Percentiles rank a stretch among this genome's conserved stretches.
Conservation (phyloP, 371 early-diverging fungal species). For the Blastocladiella emersonii region DNA sequence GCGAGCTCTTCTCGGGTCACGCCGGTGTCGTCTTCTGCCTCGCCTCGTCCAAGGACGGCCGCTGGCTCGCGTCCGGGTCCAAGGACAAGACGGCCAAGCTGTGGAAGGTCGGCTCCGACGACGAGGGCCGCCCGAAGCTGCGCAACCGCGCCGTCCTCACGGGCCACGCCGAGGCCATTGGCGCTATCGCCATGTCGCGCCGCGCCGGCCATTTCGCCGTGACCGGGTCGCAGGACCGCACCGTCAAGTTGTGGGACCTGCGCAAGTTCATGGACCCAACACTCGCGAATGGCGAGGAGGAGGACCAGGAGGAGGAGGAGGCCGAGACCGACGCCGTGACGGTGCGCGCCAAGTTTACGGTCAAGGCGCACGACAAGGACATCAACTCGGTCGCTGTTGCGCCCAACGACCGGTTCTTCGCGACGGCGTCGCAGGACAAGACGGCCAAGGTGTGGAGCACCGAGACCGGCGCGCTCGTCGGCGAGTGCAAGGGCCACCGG, state of each 20-base stretch:
- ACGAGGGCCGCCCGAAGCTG: slow-evolving; percentile 3
- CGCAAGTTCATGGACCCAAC: slow-evolving; percentile 1
- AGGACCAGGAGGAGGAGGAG: slow-evolving; percentile 14
- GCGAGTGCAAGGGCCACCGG: slow-evolving; percentile 80
- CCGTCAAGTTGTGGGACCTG: slow-evolving; percentile 82
- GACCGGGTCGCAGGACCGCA: slow-evolving; percentile 84
- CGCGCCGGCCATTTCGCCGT: slow-evolving; percentile 52
- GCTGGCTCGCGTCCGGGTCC: slow-evolving; percentile 63
- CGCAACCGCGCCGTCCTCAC: slow-evolving; percentile 52
- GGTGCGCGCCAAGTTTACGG: slow-evolving; percentile 60
- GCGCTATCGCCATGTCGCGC: slow-evolving; percentile 57
- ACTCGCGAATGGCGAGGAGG: background rate
- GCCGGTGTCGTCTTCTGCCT: slow-evolving; percentile 70
- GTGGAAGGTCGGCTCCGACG: slow-evolving; percentile 39
- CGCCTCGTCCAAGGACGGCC: slow-evolving; percentile 47
- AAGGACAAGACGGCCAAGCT: slow-evolving; percentile 77
- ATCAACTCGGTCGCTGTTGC: slow-evolving; percentile 87
- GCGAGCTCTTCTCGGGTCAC: slow-evolving; percentile 78
- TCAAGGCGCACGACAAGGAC: slow-evolving; percentile 94
- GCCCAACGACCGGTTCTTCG: slow-evolving; percentile 84
- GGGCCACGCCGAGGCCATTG: slow-evolving; percentile 85
- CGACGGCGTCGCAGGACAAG: slow-evolving; percentile 95
- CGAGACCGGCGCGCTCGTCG: slow-evolving; percentile 64
- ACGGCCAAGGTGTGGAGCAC: slow-evolving; percentile 83
- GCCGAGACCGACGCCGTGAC: slow-evolving; percentile 28